Evolutionary conservation across 768 basidiomycete species (phyloP), one percentile per base, ranked within the genome.

Genomic region (Hebeloma cylindrosporum): DNA sequence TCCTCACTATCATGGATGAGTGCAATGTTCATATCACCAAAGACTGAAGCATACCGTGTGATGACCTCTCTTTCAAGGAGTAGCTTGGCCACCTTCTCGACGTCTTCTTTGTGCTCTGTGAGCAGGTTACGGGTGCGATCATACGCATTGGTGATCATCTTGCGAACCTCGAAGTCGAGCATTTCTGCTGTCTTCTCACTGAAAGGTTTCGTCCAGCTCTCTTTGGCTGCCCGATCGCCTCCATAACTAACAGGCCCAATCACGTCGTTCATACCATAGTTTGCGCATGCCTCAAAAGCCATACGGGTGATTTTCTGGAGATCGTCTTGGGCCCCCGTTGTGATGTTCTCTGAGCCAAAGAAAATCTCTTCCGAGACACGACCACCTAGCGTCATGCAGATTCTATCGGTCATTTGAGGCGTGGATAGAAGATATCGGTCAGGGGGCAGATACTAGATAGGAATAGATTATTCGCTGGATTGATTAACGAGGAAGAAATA

Each of bases 331-430:
- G 96, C 96, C 50, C 96, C 96, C 3, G 95, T 94, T 2, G 96
- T 99, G 64, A 99, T 94, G 56, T 92, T 90, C 59, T 85, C 86
- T 4, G 61, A 48, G 14, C 91, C 91, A 61, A 99, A 99, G 73
- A 98, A 96, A 47, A 99, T 94, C 66, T 99, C 96, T 68, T 99
- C 96, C 0, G 94, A 88, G 6, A 98, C 95, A 40, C 96, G 88
- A 8, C 96, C 96, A 45, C 96, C 96, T 17, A 99, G 78, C 0
- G 96, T 98, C 92, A 98, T 97, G 66, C 93, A 94, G 71, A 99
- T 98, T 43, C 93, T 80, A 64, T 99, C 95, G 21, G 79, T 61
- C 78, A 99, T 87, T 65, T 98, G 94, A 34, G 93, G 92, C 0
- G 91, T 93, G 5, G 94, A 92, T 50, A 95, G 82, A 16, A 99